phyloP scores from a whole-genome alignment of 495 filamentous ascomycete genomes.

The Bryoglossum gracile region DNA sequence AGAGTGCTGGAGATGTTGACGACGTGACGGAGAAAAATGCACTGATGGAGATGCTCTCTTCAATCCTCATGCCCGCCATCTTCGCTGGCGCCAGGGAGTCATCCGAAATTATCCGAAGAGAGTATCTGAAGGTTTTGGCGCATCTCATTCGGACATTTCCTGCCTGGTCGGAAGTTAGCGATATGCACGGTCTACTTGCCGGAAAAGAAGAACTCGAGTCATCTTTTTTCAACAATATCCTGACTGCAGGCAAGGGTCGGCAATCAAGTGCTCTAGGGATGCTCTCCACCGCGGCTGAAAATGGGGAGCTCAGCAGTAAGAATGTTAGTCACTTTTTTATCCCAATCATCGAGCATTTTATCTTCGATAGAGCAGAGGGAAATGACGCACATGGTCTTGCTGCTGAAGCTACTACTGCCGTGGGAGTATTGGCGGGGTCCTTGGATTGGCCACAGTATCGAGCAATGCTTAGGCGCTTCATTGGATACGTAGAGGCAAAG shows the following conservation, averaged over 20 bases:
- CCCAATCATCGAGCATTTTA: conserved; percentile 87
- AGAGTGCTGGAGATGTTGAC: conserved; percentile 38
- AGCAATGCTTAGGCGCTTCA: conserved; percentile 71
- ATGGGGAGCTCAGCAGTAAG: conserved; percentile 55
- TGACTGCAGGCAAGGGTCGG: conserved; percentile 85
- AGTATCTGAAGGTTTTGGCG: conserved; percentile 71
- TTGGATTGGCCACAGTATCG: conserved; percentile 91
- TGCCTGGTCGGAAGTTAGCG: conserved; percentile 58
- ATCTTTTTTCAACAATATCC: conserved; percentile 86
- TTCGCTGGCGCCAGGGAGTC: conserved; percentile 63
- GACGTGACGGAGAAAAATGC: conserved; percentile 24
- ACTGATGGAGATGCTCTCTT: conserved; percentile 44
- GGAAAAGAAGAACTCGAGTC: conserved; percentile 73
- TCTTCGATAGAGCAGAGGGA: conserved; percentile 70
- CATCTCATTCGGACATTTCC: conserved; percentile 67
- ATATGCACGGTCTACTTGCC: conserved; percentile 67
- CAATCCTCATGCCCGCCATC: conserved; percentile 65
- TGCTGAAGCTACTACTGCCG: conserved; percentile 69
- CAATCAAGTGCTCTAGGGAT: conserved; percentile 77
- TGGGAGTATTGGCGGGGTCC: conserved; percentile 63
- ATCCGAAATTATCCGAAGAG: conserved; percentile 77
- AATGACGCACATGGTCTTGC: conserved; percentile 77
- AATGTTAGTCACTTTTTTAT: conserved; percentile 84
- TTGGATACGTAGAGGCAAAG: conserved; percentile 70
- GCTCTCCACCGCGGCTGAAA: conserved; percentile 56